Conservation (phyloP, 176 grass and related monocot genomes). For the Avena eriantha region DNA sequence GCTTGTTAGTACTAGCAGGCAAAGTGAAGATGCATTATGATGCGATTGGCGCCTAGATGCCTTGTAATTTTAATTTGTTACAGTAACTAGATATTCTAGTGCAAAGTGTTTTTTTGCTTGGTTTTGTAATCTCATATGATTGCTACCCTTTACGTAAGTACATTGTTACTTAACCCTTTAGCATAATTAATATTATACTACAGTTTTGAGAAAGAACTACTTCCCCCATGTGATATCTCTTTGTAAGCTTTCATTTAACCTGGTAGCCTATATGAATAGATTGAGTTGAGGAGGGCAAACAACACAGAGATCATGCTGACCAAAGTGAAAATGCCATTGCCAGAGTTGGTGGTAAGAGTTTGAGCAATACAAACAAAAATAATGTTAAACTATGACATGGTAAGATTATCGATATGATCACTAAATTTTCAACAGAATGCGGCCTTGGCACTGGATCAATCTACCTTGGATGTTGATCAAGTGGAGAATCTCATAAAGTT, state of each 20-base stretch:
- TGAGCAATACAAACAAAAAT: background rate
- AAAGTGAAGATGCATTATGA: background rate
- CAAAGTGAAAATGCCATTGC: conserved; percentile 96
- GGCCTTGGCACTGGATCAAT: conserved; percentile 82
- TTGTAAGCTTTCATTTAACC: conserved; percentile 13
- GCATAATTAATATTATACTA: background rate
- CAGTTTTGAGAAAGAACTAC: conserved; percentile 28
- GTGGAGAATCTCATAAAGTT: conserved; percentile 99
- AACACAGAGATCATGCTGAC: conserved; percentile 98
- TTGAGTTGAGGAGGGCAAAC: conserved; percentile 96
- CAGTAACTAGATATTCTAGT: conserved; percentile 16
- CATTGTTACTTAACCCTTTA: background rate
- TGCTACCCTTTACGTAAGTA: background rate
- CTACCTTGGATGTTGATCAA: conserved; percentile 97
- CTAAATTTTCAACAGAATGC: conserved; percentile 62
- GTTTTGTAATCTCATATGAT: background rate
- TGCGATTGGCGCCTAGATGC: conserved; percentile 4
- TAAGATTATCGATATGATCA: conserved; percentile 22
- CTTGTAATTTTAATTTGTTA: conserved; percentile 27
- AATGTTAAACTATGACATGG: conserved; percentile 17
- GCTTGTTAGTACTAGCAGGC: background rate
- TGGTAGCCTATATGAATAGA: conserved; percentile 59
- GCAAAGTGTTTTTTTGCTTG: background rate
- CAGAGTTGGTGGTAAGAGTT: conserved; percentile 91
- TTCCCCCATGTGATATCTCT: background rate